Conservation (phyloP, 2,329 filamentous ascomycete species). For the Aspergillus sp. region DNA sequence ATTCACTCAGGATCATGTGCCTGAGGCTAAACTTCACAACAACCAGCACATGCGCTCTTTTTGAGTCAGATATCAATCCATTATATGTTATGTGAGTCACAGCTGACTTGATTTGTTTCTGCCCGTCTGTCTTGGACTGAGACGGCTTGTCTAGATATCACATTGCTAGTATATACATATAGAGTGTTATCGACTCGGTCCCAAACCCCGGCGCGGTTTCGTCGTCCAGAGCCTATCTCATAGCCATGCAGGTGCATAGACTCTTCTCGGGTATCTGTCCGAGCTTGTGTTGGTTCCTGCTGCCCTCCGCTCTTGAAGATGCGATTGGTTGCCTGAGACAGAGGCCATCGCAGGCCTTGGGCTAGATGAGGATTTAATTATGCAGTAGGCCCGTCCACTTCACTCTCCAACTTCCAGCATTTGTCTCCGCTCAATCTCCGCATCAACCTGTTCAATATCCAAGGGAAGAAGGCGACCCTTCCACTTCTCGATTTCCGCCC, state of each 20-base stretch:
- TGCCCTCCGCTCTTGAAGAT: not conserved
- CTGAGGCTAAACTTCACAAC: slow-evolving; percentile 14
- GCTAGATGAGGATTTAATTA: not conserved
- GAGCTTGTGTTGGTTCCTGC: not conserved
- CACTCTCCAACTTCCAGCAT: slow-evolving; percentile 42
- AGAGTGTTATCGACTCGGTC: not conserved
- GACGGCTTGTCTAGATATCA: not conserved
- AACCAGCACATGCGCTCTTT: not conserved
- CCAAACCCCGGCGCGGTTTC: not conserved
- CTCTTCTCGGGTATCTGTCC: not conserved
- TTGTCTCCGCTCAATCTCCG: slow-evolving; percentile 58
- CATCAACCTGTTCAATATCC: slow-evolving; percentile 58
- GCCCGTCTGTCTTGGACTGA: not conserved
- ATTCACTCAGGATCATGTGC: slow-evolving; percentile 16
- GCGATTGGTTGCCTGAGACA: not conserved
- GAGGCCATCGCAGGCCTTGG: not conserved
- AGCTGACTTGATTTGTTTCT: not conserved
- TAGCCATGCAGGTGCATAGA: not conserved
- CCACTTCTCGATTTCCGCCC: slow-evolving; percentile 59
- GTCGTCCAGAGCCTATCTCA: not conserved
- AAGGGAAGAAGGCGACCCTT: slow-evolving; percentile 56
- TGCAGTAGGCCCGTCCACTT: slow-evolving; percentile 14
- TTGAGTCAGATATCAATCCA: not conserved
- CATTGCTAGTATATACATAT: not conserved
- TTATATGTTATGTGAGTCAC: not conserved